phyloP scores from a whole-genome alignment of 202 grass and related monocot species.

The Saccharum hybrid region DNA sequence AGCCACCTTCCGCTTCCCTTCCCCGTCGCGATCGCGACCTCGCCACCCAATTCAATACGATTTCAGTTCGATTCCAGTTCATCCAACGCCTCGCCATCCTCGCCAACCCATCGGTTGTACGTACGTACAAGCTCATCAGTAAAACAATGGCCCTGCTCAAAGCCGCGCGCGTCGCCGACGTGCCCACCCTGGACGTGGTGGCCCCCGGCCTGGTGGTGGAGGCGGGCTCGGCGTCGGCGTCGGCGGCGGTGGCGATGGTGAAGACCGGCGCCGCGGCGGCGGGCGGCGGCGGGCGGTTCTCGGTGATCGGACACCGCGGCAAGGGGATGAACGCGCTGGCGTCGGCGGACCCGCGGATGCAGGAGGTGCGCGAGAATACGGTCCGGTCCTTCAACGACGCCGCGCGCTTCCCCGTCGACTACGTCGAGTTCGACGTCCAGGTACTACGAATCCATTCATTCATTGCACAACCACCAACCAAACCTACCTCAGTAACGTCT shows the following conservation, averaged over 20 bases:
- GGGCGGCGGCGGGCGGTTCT: conserved; percentile 37
- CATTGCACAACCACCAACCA: not conserved
- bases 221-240: not conserved
- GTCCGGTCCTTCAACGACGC: conserved; percentile 87
- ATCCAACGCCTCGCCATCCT: not conserved
- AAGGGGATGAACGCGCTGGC: conserved; percentile 97
- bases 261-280: not conserved
- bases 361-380: conserved; percentile 88
- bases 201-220: conserved; percentile 24
- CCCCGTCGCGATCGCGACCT: conserved; percentile 8
- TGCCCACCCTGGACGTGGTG: conserved; percentile 57
- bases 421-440: conserved; percentile 97
- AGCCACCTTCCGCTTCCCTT: not conserved
- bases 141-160: conserved; percentile 62
- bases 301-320: conserved; percentile 85
- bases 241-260: not conserved
- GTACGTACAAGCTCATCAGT: not conserved
- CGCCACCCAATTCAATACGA: not conserved
- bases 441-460: conserved; percentile 18
- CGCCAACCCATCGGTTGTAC: not conserved
- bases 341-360: conserved; percentile 68
- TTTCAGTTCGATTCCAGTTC: not conserved
- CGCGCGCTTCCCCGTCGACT: conserved; percentile 73
- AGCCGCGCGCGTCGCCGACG: conserved; percentile 70
- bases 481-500: not conserved